A percentile compares a stretch with the other conserved stretches of the same genome.
Evolutionary conservation across 331 rosid species (phyloP).

Genomic region (Malus hybrid): DNA sequence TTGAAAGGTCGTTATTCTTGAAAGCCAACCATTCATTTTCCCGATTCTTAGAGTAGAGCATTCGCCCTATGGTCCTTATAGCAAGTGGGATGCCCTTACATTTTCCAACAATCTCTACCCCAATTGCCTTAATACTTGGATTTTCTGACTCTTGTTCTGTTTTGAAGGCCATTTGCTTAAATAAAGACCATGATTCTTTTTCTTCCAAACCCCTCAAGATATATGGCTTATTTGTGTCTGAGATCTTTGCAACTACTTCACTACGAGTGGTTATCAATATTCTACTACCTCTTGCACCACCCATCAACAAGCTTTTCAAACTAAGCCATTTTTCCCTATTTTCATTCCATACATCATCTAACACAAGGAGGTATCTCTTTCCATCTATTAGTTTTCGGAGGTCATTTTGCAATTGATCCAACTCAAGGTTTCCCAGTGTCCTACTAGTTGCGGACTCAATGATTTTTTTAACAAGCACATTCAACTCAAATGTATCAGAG

Average conservation of each 20-base stretch:
- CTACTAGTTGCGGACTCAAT: too few relatives aligned
- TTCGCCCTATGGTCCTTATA: slow-evolving; percentile 4
- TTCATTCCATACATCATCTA: slow-evolving; percentile 9
- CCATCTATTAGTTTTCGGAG: not conserved
- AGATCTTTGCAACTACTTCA: not conserved
- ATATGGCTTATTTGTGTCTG: not conserved
- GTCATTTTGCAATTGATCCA: not conserved
- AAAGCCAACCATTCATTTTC: not conserved
- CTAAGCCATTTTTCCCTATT: not conserved
- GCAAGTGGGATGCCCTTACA: slow-evolving; percentile 31
- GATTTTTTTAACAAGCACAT: too few relatives aligned
- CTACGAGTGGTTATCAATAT: too few relatives aligned
- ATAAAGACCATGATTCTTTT: not conserved
- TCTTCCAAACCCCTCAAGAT: not conserved
- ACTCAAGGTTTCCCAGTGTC: not conserved
- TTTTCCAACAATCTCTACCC: not conserved
- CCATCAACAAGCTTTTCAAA: not conserved
- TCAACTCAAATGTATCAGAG: too few relatives aligned
- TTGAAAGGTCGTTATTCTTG: not conserved
- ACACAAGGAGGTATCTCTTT: slow-evolving; percentile 11
- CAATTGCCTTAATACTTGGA: not conserved
- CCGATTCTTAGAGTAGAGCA: slow-evolving; percentile 10
- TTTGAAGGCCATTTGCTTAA: not conserved
- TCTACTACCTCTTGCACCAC: slow-evolving; percentile 2
- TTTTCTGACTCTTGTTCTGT: not conserved